Evolutionary conservation across 352 stramenopile genomes (phyloP), one percentile per base, ranked within the genome.

Genomic region (Thraustochytrium striatum): DNA sequence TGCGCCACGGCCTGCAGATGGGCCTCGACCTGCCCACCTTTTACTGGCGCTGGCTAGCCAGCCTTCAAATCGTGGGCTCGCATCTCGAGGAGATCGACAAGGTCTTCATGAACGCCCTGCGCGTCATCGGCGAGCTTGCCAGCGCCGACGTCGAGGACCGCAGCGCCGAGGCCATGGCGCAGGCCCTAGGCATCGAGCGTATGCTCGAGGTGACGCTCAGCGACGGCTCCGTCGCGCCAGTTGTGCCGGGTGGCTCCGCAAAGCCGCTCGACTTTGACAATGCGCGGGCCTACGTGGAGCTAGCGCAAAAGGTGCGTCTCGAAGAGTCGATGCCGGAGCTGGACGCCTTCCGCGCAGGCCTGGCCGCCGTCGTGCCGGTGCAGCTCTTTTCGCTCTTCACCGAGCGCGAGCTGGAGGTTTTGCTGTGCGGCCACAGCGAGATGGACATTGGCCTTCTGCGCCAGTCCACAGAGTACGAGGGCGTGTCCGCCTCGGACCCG

Each of bases 1-100:
- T 97, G 59, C 92, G 95, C 59, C 95, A 98, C 80, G 92, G 93
- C 11, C 89, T 99, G 53, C 92, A 95, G 65, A 95, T 97, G 88
- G 91, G 90, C n/a, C 82, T 97, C 25, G 91, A 96, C 81, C 78
- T 97, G 28, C 90, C 91, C 32, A 85, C 87, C 9, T 81, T 94
- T 1, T 89, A 96, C 47, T 97, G 91, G 91, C 85, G 91, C 36
- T 88, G 90, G 19, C 82, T 97, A 1, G 85, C 25, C 7, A 41
- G 61, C 21, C 52, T 75, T 21, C 30, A 61, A 8, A 38, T 75
- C 19, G 16, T 21, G 9, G 0, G n/a, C 0, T n/a, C 33, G 11
- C 19, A 30, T 16, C 65, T 75, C 21, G 65, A 75, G 25, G 65
- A 75, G 25, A 44, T 75, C 9, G 65, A 75, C 47, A 75, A 75